A percentile compares a stretch with the other conserved stretches of the same genome.
phyloP scores from a whole-genome alignment of 73 alveolate genomes.

The Paramecium primaurelia region DNA sequence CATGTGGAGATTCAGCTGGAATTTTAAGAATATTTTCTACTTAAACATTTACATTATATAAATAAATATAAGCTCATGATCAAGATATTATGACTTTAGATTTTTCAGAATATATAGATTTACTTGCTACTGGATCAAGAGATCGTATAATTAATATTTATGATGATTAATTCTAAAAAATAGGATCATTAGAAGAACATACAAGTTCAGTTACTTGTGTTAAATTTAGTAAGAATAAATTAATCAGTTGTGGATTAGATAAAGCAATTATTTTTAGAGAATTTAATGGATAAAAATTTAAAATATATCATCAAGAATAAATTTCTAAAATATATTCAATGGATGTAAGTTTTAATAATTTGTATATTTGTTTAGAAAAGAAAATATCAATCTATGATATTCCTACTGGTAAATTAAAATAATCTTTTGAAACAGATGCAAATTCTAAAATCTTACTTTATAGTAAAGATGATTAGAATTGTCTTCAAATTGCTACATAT shows the following conservation, averaged over 20 bases:
- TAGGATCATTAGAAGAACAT: conserved; percentile 74
- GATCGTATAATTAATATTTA: conserved; percentile 63
- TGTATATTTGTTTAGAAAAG: conserved; percentile 57
- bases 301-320: conserved; percentile 49
- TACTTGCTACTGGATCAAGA: conserved; percentile 70
- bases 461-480: conserved; percentile 40
- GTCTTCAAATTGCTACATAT: neutral
- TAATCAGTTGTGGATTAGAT: conserved; percentile 80
- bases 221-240: conserved; percentile 66
- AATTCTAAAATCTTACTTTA: conserved; percentile 17
- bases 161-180: conserved; percentile 52
- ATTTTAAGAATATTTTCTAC: conserved; percentile 67
- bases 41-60: conserved; percentile 52
- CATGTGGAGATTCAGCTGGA: conserved; percentile 80
- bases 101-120: conserved; percentile 53
- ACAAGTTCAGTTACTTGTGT: conserved; percentile 74
- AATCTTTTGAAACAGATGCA: conserved; percentile 54
- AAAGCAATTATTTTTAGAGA: conserved; percentile 71
- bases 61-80: conserved; percentile 74
- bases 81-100: conserved; percentile 71
- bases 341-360: conserved; percentile 36
- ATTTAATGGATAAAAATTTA: conserved; percentile 47
- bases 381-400: conserved; percentile 32
- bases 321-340: conserved; percentile 48
- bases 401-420: conserved; percentile 43